Evolutionary conservation across 202 grass and related monocot genomes (phyloP).

Genomic region (Dendrocalamus latiflorus): DNA sequence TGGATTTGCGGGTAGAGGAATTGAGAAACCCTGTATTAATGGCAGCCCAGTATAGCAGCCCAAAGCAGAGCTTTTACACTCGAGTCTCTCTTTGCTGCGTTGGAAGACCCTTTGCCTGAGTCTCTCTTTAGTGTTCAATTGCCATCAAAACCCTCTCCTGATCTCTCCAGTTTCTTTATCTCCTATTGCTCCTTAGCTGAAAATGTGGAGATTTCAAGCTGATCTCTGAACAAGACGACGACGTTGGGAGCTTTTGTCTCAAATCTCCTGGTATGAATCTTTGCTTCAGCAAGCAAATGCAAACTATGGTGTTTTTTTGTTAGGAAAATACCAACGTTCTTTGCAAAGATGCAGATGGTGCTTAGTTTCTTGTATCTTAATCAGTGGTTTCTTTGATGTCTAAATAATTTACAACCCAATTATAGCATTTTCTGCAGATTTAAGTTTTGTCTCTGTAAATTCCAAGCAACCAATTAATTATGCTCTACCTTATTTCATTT

Average conservation of each 20-base stretch:
- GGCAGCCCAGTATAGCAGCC: background rate
- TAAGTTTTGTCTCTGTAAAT: background rate
- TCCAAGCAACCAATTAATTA: background rate
- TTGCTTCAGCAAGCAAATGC: background rate
- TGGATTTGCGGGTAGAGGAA: background rate
- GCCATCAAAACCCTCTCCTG: background rate
- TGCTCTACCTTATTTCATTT: background rate
- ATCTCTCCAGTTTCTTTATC: background rate
- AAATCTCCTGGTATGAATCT: background rate
- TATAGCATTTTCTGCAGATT: background rate
- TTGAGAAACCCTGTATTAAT: too few species aligned
- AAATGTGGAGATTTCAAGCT: slow-evolving; percentile 2
- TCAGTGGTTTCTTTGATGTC: background rate
- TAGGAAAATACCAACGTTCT: background rate
- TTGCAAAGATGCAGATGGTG: background rate
- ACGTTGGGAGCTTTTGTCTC: background rate
- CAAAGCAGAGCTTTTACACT: background rate
- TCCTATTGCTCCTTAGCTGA: background rate
- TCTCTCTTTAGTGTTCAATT: background rate
- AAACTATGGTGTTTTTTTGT: background rate
- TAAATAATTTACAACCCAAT: background rate
- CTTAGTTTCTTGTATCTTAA: background rate
- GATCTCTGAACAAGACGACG: background rate
- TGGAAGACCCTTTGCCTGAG: too few species aligned
- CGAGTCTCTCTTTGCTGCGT: too few species aligned